phyloP scores from a whole-genome alignment of 176 grass and related monocot species.

The Triticum urartu region DNA sequence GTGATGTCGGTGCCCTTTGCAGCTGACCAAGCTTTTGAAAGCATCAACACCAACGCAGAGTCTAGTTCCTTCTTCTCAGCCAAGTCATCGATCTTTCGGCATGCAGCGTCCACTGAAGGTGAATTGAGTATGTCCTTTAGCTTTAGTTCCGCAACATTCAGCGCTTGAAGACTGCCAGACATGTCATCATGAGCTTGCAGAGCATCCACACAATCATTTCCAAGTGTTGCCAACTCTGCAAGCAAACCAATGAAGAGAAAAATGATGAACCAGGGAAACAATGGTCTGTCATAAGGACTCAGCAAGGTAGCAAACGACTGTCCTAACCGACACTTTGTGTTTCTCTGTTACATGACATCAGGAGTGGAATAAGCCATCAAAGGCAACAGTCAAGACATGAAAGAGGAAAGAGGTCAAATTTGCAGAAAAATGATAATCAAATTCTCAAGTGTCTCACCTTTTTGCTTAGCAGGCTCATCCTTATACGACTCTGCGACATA shows the following conservation, averaged over 20 bases:
- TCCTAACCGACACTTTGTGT: background rate
- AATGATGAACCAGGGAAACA: background rate
- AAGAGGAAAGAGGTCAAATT: background rate
- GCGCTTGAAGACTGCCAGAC: conserved; percentile 54
- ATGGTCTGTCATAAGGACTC: background rate
- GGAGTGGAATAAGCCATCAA: background rate
- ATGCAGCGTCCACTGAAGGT: conserved; percentile 58
- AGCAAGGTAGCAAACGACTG: background rate
- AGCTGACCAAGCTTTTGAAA: conserved; percentile 86
- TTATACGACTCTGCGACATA: conserved; percentile 77
- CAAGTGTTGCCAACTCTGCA: conserved; percentile 71
- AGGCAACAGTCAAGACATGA: background rate
- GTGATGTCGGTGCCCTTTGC: conserved; percentile 78
- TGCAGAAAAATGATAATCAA: background rate
- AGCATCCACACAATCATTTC: conserved; percentile 79
- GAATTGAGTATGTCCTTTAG: conserved; percentile 86
- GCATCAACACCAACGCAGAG: conserved; percentile 67
- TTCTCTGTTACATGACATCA: background rate
- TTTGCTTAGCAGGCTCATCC: conserved; percentile 53
- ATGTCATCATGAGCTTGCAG: conserved; percentile 76
- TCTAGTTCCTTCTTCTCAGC: conserved; percentile 86
- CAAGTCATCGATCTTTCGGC: conserved; percentile 88
- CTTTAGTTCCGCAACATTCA: conserved; percentile 71
- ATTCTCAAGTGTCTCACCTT: conserved; percentile 45
- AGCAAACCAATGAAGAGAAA: conserved; percentile 7